Conservation (phyloP, 352 stramenopile genomes). For the Phytophthora kernoviae region DNA sequence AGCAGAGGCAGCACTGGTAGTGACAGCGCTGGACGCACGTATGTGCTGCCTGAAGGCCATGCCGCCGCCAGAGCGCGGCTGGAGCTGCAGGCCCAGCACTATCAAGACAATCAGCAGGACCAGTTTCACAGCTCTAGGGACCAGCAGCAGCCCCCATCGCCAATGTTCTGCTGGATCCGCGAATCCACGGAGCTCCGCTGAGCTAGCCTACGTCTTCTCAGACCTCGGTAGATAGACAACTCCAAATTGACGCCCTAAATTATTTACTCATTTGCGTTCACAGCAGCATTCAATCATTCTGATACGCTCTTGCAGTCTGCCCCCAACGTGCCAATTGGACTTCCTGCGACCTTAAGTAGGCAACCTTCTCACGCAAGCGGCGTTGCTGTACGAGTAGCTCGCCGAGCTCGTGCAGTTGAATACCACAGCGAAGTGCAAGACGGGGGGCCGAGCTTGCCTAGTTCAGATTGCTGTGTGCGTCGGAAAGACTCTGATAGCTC, state of each 20-base stretch:
- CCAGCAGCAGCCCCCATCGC: constrained; percentile 26
- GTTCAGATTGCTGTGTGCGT: constrained; percentile 40
- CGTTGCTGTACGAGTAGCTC: constrained; percentile 47
- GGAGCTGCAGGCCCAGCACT: constrained; percentile 28
- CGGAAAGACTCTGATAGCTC: constrained; percentile 60
- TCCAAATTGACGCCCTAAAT: constrained; percentile 43
- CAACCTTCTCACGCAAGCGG: constrained; percentile 40
- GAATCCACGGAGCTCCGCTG: constrained; percentile 37
- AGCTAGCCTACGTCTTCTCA: constrained; percentile 7
- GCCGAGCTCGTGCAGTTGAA: constrained; percentile 53
- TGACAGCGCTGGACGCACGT: constrained; percentile 16
- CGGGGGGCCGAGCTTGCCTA: constrained; percentile 57
- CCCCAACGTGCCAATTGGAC: constrained; percentile 59
- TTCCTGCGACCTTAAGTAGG: constrained; percentile 45
- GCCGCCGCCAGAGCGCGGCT: constrained; percentile 15
- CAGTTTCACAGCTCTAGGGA: constrained; percentile 32
- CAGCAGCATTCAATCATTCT: background rate
- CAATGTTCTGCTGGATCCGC: constrained; percentile 39
- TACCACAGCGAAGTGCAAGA: constrained; percentile 57
- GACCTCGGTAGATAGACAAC: constrained; percentile 19
- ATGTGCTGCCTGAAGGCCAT: constrained; percentile 18
- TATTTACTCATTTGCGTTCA: constrained; percentile 28
- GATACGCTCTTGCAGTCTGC: background rate
- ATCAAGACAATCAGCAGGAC: constrained; percentile 19
- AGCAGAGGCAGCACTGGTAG: constrained; percentile 32